Percentiles rank a stretch among this genome's conserved stretches.
phyloP scores from a whole-genome alignment of 768 basidiomycete genomes.

The Xerocomellus amylosporus region DNA sequence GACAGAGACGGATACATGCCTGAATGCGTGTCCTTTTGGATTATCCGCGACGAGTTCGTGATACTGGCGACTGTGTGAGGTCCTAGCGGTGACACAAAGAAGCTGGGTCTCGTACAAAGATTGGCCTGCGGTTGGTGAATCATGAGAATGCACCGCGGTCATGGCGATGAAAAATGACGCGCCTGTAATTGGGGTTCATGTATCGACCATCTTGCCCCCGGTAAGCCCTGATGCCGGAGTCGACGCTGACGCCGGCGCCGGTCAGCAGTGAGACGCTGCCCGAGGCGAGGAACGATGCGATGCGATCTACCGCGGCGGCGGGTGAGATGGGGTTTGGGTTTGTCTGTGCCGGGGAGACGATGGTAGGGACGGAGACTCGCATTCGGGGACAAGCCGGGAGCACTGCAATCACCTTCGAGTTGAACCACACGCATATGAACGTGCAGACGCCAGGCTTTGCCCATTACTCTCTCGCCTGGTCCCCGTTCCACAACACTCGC shows the following conservation, averaged over 20 bases:
- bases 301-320: constrained; percentile 55
- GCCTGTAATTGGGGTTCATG: constrained; percentile 90
- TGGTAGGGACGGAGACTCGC: constrained; percentile 76
- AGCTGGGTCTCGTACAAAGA: constrained; percentile 41
- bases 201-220: constrained; percentile 82
- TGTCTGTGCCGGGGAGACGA: constrained; percentile 42
- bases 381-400: constrained; percentile 36
- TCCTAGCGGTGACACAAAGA: background rate
- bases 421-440: constrained; percentile 29
- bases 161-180: constrained; percentile 15
- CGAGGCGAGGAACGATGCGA: constrained; percentile 60
- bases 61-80: constrained; percentile 45
- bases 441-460: constrained; percentile 80
- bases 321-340: constrained; percentile 40
- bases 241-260: constrained; percentile 93
- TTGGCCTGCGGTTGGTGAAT: constrained; percentile 42
- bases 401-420: background rate
- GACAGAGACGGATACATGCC: constrained; percentile 42
- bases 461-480: constrained; percentile 80
- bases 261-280: constrained; percentile 79
- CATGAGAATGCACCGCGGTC: background rate
- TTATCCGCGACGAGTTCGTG: constrained; percentile 78
- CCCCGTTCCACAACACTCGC: constrained; percentile 74
- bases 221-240: constrained; percentile 95
- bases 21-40: constrained; percentile 64